Evolutionary conservation across 2,329 filamentous ascomycete genomes (phyloP).

Genomic region (Trichothecium sympodiale): DNA sequence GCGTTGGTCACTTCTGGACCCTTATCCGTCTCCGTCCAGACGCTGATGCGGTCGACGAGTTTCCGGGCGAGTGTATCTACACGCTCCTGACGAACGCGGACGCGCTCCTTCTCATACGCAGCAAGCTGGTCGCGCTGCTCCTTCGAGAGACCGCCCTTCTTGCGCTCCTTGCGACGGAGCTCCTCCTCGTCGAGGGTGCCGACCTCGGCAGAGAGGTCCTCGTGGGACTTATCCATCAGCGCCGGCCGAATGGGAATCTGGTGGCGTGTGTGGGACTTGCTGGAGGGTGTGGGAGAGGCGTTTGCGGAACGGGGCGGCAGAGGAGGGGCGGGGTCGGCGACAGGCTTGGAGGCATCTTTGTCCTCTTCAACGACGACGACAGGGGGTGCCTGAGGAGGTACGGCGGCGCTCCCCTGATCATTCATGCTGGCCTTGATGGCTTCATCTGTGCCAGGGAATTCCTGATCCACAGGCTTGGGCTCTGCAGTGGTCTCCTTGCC

Average conservation of each 20-base stretch:
- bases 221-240: constrained; percentile 72
- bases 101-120: constrained; percentile 79
- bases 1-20: constrained; percentile 70
- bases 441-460: constrained; percentile 46
- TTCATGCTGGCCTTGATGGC: constrained; percentile 46
- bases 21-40: constrained; percentile 98
- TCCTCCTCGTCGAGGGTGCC: constrained; percentile 57
- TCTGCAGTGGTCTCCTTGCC: constrained; percentile 22
- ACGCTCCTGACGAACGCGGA: constrained; percentile 75
- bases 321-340: constrained; percentile 11
- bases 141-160: constrained; percentile 75
- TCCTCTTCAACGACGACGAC: constrained; percentile 29
- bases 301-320: constrained; percentile 20
- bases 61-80: constrained; percentile 77
- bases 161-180: constrained; percentile 53
- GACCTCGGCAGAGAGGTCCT: constrained; percentile 45
- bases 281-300: constrained; percentile 29
- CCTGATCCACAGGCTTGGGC: constrained; percentile 21
- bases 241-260: constrained; percentile 70
- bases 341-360: constrained; percentile 13
- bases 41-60: constrained; percentile 75
- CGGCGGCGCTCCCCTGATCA: constrained; percentile 16
- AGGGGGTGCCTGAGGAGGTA: constrained; percentile 23
- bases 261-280: constrained; percentile 27
- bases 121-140: constrained; percentile 89